These are phyloP conservation scores for Bryum argenteum DNA, from an alignment of 225 moss, liverwort and hornwort species.

Conservation along the genomic window DNA sequence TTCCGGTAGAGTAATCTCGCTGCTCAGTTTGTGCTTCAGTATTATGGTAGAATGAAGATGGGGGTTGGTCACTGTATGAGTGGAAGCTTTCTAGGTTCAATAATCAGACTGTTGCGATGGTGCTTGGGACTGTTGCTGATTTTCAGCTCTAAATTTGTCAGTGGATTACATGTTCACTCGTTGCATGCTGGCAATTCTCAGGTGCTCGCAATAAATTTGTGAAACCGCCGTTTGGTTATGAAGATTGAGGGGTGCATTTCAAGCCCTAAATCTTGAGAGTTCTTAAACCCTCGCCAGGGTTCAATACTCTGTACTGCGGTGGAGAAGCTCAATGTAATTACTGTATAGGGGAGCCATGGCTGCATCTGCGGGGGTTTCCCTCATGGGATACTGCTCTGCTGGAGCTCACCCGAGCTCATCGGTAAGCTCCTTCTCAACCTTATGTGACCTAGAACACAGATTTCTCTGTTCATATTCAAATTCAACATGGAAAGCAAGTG, in stretches of 20 bases:
- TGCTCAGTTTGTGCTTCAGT: too few relatives aligned
- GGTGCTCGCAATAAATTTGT: background rate
- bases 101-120: too few relatives aligned
- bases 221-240: background rate
- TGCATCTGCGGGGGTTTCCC: constrained; percentile 35
- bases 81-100: too few relatives aligned
- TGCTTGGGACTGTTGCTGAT: background rate
- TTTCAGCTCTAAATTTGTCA: background rate
- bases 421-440: constrained; percentile 33
- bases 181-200: background rate
- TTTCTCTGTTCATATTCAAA: background rate
- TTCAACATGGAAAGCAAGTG: too few relatives aligned
- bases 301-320: constrained; percentile 19
- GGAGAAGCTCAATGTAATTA: constrained; percentile 41
- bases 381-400: constrained; percentile 35
- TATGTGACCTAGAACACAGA: constrained; percentile 15
- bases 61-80: too few relatives aligned
- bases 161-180: background rate
- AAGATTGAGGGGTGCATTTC: background rate
- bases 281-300: constrained; percentile 23
- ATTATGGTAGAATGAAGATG: too few relatives aligned
- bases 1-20: too few relatives aligned
- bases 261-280: background rate
- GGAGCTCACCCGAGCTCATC: constrained; percentile 40
- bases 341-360: constrained; percentile 31